Percentiles rank a stretch among this genome's conserved stretches.
Evolutionary conservation across 345 rosid genomes (phyloP).

Genomic region (Aethionema arabicum): DNA sequence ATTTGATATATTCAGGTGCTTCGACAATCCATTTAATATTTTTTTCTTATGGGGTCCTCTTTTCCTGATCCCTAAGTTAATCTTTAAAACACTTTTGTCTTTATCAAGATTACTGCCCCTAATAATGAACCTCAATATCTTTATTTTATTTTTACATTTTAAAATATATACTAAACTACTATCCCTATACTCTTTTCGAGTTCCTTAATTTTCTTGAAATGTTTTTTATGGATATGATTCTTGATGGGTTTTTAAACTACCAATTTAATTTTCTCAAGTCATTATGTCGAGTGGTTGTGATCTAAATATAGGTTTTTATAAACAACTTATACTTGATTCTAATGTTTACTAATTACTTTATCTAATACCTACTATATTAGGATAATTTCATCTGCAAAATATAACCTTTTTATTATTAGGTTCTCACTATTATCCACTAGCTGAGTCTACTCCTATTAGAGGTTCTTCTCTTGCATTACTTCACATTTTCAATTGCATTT

Average conservation of each 20-base stretch:
- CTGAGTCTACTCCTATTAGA: not conserved
- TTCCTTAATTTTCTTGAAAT: conserved; percentile 36
- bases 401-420: not conserved
- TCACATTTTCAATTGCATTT: not conserved
- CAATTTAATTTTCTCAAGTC: not conserved
- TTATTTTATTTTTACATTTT: not conserved
- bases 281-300: conserved; percentile 1
- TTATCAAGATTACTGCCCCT: conserved; percentile 35
- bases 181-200: conserved; percentile 20
- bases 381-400: not conserved
- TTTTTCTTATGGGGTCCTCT: conserved; percentile 23
- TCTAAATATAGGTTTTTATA: not conserved
- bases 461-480: not conserved
- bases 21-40: conserved; percentile 21
- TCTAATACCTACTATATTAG: too few relatives aligned
- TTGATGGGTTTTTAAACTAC: conserved; percentile 2
- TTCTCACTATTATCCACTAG: conserved; percentile 10
- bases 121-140: conserved; percentile 26
- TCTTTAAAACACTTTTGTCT: conserved; percentile 36
- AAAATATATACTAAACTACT: not conserved
- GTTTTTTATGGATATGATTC: conserved; percentile 2
- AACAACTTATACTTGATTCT: not conserved
- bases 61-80: conserved; percentile 36
- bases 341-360: not conserved
- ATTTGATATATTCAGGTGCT: conserved; percentile 34